Base-by-base conservation (phyloP, 495 filamentous ascomycete genomes). In the Immersiella caudata region DNA sequence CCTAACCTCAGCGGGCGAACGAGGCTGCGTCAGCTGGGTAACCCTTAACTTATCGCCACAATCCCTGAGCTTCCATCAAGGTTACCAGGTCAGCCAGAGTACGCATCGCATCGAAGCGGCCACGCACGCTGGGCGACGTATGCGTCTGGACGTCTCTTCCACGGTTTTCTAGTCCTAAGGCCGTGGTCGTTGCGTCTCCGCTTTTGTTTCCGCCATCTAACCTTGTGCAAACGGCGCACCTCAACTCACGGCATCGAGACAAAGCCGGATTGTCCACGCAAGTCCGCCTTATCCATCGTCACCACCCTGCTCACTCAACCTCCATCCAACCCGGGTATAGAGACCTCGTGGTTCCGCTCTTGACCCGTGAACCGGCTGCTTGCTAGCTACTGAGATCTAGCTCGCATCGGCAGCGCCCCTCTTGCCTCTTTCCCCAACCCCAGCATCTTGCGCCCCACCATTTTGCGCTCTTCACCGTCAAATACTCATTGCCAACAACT, bases 21-120 rank as follows among this genome's bases (percentile, higher is more conserved):
- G 50, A 68, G 66, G 67, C 67, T 68, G 52, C 67, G 67, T 68
- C 67, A 68, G 61, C 67, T 55, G 29, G 14, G 22, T n/a, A n/a
- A n/a, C n/a, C n/a, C 14, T 57, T 14, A 35, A 60, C 11, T 54
- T 59, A 21, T 56, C 36, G 46, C 35, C 54, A 40, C 66, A 35
- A 5, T 16, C 18, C 18, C 35, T 12, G 18, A 24, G 49, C 64
- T 9, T 49, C 21, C 24, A n/a, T 25, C 40, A 14, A 21, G 54
- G 26, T 18, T 7, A 6, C 26, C 26, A 26, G 22, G 12, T 27
- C 54, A 57, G 40, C 40, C 40, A 14, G 40, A 46, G n/a, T 18
- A 46, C 40, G 2, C 40, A 46, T 18, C 33, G 12, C 33, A 36
- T 18, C 16, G 2, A 46, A 12, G 5, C 40, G 40, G 40, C 40